These are phyloP conservation scores for Cyberlindnera misumaiensis DNA, from an alignment of 805 yeast genomes.

Conservation along the genomic window DNA sequence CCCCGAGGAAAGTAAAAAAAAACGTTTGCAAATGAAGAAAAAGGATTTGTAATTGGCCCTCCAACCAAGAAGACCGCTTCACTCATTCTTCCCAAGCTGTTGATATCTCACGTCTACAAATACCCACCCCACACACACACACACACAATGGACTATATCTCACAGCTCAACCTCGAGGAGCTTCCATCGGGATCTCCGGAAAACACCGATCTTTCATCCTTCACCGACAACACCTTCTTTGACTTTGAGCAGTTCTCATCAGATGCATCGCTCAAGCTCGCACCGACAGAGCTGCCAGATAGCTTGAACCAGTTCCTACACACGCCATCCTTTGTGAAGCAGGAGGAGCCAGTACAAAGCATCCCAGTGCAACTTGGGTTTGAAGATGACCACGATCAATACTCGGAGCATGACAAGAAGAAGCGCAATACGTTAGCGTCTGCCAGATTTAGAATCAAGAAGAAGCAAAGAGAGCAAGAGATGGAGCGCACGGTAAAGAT, in stretches of 20 bases:
- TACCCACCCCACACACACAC: too few relatives aligned
- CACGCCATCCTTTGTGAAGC: slow-evolving; percentile 1
- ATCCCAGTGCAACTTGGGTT: neutral
- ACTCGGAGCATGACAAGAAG: slow-evolving; percentile 29
- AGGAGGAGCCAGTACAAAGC: slow-evolving; percentile 1
- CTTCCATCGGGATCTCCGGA: slow-evolving; percentile 1
- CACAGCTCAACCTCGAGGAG: slow-evolving; percentile 14
- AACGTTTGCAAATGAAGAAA: too few relatives aligned
- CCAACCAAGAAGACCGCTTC: too few relatives aligned
- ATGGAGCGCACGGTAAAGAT: slow-evolving; percentile 43
- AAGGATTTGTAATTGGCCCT: too few relatives aligned
- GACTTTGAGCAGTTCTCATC: slow-evolving; percentile 20
- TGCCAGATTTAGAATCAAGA: slow-evolving; percentile 57
- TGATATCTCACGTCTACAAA: too few relatives aligned
- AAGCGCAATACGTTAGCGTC: slow-evolving; percentile 59
- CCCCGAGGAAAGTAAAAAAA: too few relatives aligned
- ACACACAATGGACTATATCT: slow-evolving; percentile 9
- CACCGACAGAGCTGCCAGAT: neutral
- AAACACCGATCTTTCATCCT: slow-evolving; percentile 12
- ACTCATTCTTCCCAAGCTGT: too few relatives aligned
- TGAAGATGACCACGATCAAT: neutral
- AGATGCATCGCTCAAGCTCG: slow-evolving; percentile 7
- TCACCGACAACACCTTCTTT: slow-evolving; percentile 18
- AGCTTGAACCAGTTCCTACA: neutral
- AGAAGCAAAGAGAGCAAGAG: slow-evolving; percentile 51